Conservation (phyloP, 208 protist genomes). For the Acanthamoeba castellanii region DNA sequence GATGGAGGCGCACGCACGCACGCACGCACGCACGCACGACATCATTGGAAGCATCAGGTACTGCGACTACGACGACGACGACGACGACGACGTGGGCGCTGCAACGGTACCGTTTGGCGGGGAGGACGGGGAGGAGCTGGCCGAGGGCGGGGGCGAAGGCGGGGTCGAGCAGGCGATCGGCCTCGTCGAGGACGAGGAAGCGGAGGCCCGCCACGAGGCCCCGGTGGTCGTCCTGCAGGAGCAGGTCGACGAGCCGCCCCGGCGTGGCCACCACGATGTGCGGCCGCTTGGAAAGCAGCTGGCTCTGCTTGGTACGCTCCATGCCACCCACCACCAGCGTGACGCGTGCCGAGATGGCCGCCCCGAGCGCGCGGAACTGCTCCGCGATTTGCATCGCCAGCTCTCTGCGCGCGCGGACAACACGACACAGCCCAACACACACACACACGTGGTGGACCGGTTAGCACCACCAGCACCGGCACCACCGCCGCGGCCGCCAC, state of each 20-base stretch:
- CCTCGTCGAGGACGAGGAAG: constrained; percentile 90
- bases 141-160: constrained; percentile 79
- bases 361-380: constrained; percentile 85
- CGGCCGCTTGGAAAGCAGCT: constrained; percentile 81
- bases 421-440: too few species aligned
- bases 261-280: constrained; percentile 90
- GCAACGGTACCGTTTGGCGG: constrained; percentile 74
- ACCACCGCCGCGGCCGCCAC: too few species aligned
- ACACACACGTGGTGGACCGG: too few species aligned
- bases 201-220: constrained; percentile 6
- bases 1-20: too few species aligned
- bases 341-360: constrained; percentile 74
- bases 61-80: too few species aligned
- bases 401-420: constrained; percentile 89
- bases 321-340: constrained; percentile 84
- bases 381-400: constrained; percentile 95
- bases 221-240: constrained; percentile 61
- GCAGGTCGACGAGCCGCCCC: constrained; percentile 86
- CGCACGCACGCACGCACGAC: not conserved
- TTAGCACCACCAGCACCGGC: not conserved
- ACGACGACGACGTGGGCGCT: too few species aligned
- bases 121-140: constrained; percentile 78
- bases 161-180: constrained; percentile 86
- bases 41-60: too few species aligned
- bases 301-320: constrained; percentile 85